A percentile compares a stretch with the other conserved stretches of the same genome.
phyloP scores from a whole-genome alignment of 164 flowering plant genomes.

The Cinnamomum micranthum region DNA sequence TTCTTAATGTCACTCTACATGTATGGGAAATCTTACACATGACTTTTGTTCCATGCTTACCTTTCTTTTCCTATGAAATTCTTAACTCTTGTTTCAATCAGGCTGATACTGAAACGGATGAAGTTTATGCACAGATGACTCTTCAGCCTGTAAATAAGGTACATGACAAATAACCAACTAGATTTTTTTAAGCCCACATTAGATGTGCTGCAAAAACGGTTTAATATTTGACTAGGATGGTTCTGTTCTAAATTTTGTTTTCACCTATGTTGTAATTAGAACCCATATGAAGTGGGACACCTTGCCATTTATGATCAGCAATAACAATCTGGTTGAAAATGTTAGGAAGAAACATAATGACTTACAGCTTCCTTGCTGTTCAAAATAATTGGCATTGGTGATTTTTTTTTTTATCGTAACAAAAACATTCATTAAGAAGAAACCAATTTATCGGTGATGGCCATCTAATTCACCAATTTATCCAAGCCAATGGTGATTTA shows the following conservation, averaged over 20 bases:
- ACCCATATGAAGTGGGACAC: background rate
- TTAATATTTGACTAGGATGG: background rate
- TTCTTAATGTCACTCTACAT: slow-evolving; percentile 84
- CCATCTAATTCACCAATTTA: background rate
- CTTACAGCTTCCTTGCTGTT: no score
- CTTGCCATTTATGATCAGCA: no score
- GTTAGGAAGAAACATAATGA: no score
- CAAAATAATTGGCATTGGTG: no score
- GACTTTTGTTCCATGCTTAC: background rate
- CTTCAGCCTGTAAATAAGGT: slow-evolving; percentile 94
- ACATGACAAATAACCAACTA: slow-evolving; percentile 13
- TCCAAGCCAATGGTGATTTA: background rate
- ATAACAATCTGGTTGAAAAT: no score
- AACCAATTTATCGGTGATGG: background rate
- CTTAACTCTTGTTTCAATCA: slow-evolving; percentile 22
- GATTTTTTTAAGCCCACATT: background rate
- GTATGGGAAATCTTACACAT: slow-evolving; percentile 37
- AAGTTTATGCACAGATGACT: slow-evolving; percentile 96
- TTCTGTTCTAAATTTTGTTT: background rate
- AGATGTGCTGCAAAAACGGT: background rate
- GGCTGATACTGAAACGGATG: slow-evolving; percentile 97
- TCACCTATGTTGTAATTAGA: background rate
- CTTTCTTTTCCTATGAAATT: background rate
- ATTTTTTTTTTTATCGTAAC: no score
- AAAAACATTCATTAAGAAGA: no score